These are phyloP conservation scores for Solanum verrucosum DNA, from an alignment of 257 asterid genomes.

Conservation along the genomic window DNA sequence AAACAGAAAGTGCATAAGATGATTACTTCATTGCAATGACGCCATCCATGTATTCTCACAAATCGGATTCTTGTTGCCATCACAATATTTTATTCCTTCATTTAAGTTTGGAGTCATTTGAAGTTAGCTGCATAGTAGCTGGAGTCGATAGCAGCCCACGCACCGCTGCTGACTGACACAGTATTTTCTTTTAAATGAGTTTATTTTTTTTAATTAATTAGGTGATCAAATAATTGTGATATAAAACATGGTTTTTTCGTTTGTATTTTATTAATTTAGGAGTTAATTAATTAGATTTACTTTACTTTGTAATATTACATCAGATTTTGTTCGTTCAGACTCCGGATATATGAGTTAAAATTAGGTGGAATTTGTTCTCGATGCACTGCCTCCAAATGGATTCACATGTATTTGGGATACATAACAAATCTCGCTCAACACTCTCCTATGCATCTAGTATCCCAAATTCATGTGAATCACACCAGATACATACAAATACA, in stretches of 20 bases:
- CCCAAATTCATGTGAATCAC: not conserved
- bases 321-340: no score
- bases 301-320: no score
- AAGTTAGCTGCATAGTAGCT: not conserved
- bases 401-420: no score
- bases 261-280: not conserved
- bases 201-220: not conserved
- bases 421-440: not conserved
- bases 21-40: not conserved
- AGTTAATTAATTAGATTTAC: no score
- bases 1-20: not conserved
- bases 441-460: not conserved
- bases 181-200: not conserved
- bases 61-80: not conserved
- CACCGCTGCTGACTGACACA: not conserved
- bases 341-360: no score
- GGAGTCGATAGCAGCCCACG: not conserved
- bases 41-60: not conserved
- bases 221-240: not conserved
- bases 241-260: not conserved
- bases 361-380: no score
- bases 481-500: no score
- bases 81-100: not conserved
- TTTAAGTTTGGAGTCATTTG: not conserved
- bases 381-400: no score